These are phyloP conservation scores for Aspergillus sojae DNA, from an alignment of 2,329 filamentous ascomycete species.

Conservation along the genomic window DNA sequence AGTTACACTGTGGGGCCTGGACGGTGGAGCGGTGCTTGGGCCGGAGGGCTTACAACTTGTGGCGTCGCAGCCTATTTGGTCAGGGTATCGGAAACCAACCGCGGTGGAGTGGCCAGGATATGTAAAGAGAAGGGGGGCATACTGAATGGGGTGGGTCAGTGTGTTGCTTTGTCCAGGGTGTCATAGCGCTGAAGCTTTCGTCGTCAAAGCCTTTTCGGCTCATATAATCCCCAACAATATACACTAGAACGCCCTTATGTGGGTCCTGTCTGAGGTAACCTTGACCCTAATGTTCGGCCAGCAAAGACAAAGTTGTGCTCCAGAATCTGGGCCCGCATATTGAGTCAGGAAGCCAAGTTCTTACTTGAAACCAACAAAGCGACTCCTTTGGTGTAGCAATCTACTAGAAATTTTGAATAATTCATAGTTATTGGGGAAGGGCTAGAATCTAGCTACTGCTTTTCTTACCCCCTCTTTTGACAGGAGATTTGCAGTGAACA, in stretches of 20 bases:
- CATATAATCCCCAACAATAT: not conserved
- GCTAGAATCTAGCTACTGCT: no score
- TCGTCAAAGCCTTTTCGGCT: not conserved
- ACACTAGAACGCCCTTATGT: not conserved
- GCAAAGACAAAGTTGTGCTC: no score
- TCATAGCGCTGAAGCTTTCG: not conserved
- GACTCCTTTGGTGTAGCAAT: no score
- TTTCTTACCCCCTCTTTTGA: no score
- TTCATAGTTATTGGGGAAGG: no score
- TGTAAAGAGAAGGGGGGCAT: not conserved
- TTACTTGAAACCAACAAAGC: no score
- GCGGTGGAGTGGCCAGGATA: not conserved
- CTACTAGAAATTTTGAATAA: no score
- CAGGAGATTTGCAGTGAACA: no score
- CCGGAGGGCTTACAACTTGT: not conserved
- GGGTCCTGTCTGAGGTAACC: no score
- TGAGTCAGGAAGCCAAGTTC: no score
- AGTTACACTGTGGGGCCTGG: conserved; percentile 2
- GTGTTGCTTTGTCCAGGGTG: not conserved
- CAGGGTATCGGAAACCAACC: not conserved
- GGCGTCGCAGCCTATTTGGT: not conserved
- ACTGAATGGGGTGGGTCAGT: not conserved
- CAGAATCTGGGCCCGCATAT: no score
- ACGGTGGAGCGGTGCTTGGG: not conserved
- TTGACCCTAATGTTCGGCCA: no score